phyloP scores from a whole-genome alignment of 371 early-diverging fungal genomes.

The Actinomucor elegans region DNA sequence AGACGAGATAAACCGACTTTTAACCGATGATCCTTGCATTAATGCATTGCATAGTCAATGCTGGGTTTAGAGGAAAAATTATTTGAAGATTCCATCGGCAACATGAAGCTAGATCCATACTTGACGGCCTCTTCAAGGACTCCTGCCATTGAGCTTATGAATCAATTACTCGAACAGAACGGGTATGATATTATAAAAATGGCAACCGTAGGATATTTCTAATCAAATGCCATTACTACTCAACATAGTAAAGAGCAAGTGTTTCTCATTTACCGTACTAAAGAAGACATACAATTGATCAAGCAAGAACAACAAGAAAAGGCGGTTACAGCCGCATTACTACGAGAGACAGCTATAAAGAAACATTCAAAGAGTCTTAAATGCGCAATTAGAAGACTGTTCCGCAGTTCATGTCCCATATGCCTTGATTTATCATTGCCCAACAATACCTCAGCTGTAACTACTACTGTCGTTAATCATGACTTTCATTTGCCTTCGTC shows the following conservation, averaged over 20 bases:
- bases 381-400: slow-evolving; percentile 3
- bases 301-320: slow-evolving; percentile 4
- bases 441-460: too few species aligned
- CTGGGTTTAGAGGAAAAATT: background rate
- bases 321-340: background rate
- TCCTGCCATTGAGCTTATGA: background rate
- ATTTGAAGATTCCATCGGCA: slow-evolving; percentile 6
- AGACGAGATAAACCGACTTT: too few species aligned
- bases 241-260: background rate
- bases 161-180: too few species aligned
- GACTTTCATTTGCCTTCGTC: too few species aligned
- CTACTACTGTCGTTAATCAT: too few species aligned
- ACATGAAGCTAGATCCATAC: slow-evolving; percentile 5
- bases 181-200: too few species aligned
- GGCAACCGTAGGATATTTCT: too few species aligned
- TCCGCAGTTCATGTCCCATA: background rate
- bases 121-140: slow-evolving; percentile 12
- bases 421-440: background rate
- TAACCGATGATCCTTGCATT: background rate
- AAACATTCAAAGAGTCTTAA: slow-evolving; percentile 11
- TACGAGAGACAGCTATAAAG: background rate
- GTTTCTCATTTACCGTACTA: slow-evolving; percentile 14
- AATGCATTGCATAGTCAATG: slow-evolving; percentile 3
- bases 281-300: slow-evolving; percentile 5
- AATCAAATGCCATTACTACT: too few species aligned